Evolutionary conservation across 2,329 filamentous ascomycete species (phyloP), one percentile per base, ranked within the genome.

Genomic region (Talaromyces piceae): DNA sequence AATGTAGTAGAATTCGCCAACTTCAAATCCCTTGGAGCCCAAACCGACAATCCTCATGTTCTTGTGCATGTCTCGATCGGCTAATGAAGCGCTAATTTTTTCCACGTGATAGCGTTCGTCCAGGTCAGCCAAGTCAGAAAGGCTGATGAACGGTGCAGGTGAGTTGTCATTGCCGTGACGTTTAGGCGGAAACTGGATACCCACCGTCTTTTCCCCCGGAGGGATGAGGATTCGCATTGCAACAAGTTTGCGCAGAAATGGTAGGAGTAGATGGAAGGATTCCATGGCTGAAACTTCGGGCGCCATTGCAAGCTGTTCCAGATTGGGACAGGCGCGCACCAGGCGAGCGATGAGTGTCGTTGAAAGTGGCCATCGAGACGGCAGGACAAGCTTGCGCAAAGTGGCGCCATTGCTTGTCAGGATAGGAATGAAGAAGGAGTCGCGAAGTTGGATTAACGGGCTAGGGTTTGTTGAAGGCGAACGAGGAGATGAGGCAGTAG

Each of bases 251-350:
- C 66, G 63, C 37, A 72, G 64, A 53, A 70, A 67, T 28, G 72
- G 72, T 27, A 71, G 58, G 9, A 73, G 58, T 43, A 72, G 56
- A 5, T 63, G 59, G 18, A 72, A 48, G 11, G 67, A 63, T 9
- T 74, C 66, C 59, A 73, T 61, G 56, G 66, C 67, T 30, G 63
- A 61, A 13, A 67, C 56, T 9, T 74, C 67, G 13, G 77, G 68
- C 6, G 77, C 73, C 20, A 82, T 65, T 23, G 73, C 79, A 1
- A 84, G 66, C 57, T 84, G 80, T 54, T 82, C 79, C 12, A 84
- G 66, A 49, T 81, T 73, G 0, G 80, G 79, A 52, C 79, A 81
- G 8, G 66, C 66, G 46, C 76, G 73, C 27, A 80, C 75, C 5
- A 83, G 64, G 6, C 73, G 72, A 27, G 71, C 72, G 7, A 83